Evolutionary conservation across 1,284 basidiomycete species (phyloP), one percentile per base, ranked within the genome.

Genomic region (Coriolopsis trogii): DNA sequence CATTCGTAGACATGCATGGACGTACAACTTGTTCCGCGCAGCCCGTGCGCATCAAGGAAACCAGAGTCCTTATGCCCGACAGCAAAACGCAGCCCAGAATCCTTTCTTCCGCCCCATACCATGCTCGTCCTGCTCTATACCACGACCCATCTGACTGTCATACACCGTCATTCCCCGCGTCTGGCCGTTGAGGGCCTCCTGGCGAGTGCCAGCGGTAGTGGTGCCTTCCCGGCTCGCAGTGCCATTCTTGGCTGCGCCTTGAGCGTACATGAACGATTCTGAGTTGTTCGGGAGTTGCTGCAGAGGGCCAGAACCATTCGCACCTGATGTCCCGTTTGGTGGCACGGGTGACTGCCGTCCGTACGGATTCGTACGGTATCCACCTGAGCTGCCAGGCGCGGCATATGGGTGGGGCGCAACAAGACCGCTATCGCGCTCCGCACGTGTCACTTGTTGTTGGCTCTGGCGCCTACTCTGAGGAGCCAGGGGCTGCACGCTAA

Each of bases 371-470:
- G 70, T 68, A 24, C 82, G 79, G 65, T 83, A 85, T 6, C 77
- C 79, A 39, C 73, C 77, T 2, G 79, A 68, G 52, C 74, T 79
- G 6, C 85, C 80, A 9, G 82, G 78, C 31, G 78, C 73, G 6
- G 86, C 87, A 49, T 89, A 89, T 23, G 87, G 87, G 64, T 89
- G 87, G 28, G 80, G 74, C 6, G 78, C 70, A n/a, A 75, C 69
- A 36, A 85, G 71, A 3, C 71, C 75, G 28, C 69, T 68, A 24
- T 80, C 82, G 34, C 81, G 57, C 31, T 65, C 61, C 4, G 50
- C 63, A 21, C 66, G 63, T 3, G 63, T 24, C 5, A 57, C 70
- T 40, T 75, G 77, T 43, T 79, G 79, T 63, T 87, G 84, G 61
- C 87, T 90, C 3, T 76, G 76, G 36, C 86, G 81, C 45, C 85